Evolutionary conservation across 2,329 filamentous ascomycete genomes (phyloP).

Genomic region (Monilinia polystroma): DNA sequence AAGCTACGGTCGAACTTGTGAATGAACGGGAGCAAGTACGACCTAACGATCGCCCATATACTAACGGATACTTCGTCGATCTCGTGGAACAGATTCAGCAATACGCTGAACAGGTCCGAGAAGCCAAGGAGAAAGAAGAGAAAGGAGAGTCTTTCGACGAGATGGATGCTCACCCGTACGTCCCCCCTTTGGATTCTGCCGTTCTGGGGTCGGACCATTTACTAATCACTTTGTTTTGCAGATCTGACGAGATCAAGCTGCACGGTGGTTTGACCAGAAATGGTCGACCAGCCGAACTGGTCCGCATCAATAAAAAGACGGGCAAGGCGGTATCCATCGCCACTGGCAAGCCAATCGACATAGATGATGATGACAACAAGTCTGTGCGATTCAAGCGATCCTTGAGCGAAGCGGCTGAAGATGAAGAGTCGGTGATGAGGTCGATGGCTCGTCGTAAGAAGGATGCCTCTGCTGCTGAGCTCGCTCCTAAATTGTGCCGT

Average conservation of each 20-base stretch:
- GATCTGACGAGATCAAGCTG: slow-evolving; percentile 72
- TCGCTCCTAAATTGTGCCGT: slow-evolving; percentile 74
- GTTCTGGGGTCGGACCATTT: slow-evolving; percentile 12
- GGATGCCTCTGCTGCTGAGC: slow-evolving; percentile 81
- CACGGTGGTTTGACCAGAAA: slow-evolving; percentile 79
- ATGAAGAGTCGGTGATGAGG: slow-evolving; percentile 79
- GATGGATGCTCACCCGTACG: slow-evolving; percentile 60
- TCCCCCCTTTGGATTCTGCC: slow-evolving; percentile 30
- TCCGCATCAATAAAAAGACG: slow-evolving; percentile 71
- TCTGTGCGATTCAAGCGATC: slow-evolving; percentile 62
- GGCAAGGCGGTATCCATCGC: slow-evolving; percentile 77
- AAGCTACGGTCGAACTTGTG: slow-evolving; percentile 82
- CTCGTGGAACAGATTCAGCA: slow-evolving; percentile 89
- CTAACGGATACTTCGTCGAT: slow-evolving; percentile 95
- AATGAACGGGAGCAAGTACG: slow-evolving; percentile 83
- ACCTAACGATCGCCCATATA: slow-evolving; percentile 85
- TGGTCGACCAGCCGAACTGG: slow-evolving; percentile 79
- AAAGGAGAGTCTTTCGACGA: slow-evolving; percentile 53
- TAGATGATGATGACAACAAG: slow-evolving; percentile 49
- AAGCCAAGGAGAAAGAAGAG: slow-evolving; percentile 65
- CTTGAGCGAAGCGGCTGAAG: slow-evolving; percentile 67
- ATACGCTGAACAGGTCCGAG: slow-evolving; percentile 82
- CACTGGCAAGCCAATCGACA: slow-evolving; percentile 64
- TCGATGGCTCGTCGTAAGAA: slow-evolving; percentile 97
- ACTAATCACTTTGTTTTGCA: slow-evolving; percentile 41